Conservation (phyloP, 2,329 filamentous ascomycete species). For the Alternaria triticimaculans region DNA sequence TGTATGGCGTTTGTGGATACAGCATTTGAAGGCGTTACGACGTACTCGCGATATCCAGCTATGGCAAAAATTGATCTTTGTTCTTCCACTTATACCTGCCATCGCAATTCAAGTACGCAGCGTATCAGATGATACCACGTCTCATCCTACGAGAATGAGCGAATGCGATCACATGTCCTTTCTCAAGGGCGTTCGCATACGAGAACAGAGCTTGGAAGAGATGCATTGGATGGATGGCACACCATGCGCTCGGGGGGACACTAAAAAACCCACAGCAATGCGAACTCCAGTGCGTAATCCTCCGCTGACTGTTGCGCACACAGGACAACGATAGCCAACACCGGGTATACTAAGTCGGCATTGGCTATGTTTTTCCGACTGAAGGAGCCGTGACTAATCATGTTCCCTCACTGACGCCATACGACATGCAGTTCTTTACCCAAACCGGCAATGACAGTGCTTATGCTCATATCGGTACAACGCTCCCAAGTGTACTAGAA, state of each 20-base stretch:
- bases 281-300: neutral
- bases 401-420: constrained; percentile 5
- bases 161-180: neutral
- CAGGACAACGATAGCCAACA: constrained; percentile 13
- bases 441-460: constrained; percentile 1
- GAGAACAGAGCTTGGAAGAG: neutral
- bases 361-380: constrained; percentile 33
- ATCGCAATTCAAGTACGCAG: neutral
- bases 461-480: constrained; percentile 5
- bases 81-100: neutral
- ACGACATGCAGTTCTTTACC: constrained; percentile 12
- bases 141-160: neutral
- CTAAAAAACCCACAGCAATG: neutral
- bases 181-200: neutral
- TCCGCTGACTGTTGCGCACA: neutral
- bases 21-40: constrained; percentile 27
- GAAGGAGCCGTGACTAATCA: constrained; percentile 14
- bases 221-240: neutral
- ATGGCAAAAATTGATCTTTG: neutral
- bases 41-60: constrained; percentile 18
- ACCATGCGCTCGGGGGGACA: neutral
- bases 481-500: neutral
- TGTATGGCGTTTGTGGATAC: constrained; percentile 32
- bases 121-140: neutral
- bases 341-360: neutral